Percentiles rank a stretch among this genome's conserved stretches.
These are phyloP conservation scores for Onygenales sp. DNA, from an alignment of 2,329 filamentous ascomycete genomes.

Conservation along the genomic window DNA sequence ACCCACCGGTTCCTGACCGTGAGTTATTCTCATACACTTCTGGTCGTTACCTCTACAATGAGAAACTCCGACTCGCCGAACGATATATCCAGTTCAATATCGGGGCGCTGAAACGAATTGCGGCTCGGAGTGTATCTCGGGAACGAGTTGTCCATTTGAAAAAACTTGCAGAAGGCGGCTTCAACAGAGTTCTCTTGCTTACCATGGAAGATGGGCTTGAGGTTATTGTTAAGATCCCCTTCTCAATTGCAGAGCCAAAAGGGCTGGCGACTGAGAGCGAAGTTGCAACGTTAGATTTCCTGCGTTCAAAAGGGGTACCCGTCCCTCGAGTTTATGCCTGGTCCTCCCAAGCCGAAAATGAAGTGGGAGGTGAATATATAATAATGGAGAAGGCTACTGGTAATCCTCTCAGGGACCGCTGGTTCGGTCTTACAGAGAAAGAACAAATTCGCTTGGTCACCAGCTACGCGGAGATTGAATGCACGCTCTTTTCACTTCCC, in stretches of 20 bases:
- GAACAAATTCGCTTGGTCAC: constrained; percentile 8
- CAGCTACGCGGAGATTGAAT: constrained; percentile 12
- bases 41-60: constrained; percentile 11
- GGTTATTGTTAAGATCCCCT: constrained; percentile 18
- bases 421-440: constrained; percentile 13
- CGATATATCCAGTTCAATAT: constrained; percentile 8
- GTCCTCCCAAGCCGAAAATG: constrained; percentile 22
- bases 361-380: constrained; percentile 30
- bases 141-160: constrained; percentile 8
- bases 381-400: constrained; percentile 28
- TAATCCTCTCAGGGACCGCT: constrained; percentile 20
- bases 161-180: constrained; percentile 17
- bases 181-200: constrained; percentile 16
- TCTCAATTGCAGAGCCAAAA: constrained; percentile 13
- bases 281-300: constrained; percentile 25
- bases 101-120: constrained; percentile 3
- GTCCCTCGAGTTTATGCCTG: constrained; percentile 27
- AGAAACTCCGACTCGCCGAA: constrained; percentile 6
- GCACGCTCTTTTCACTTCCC: constrained; percentile 9
- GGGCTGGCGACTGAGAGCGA: constrained; percentile 21
- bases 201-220: constrained; percentile 14
- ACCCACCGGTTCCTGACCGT: too few species aligned
- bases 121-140: constrained; percentile 1
- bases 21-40: constrained; percentile 9
- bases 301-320: constrained; percentile 23